phyloP scores from a whole-genome alignment of 2,329 filamentous ascomycete genomes.

The Trichoderma atrobrunneum region DNA sequence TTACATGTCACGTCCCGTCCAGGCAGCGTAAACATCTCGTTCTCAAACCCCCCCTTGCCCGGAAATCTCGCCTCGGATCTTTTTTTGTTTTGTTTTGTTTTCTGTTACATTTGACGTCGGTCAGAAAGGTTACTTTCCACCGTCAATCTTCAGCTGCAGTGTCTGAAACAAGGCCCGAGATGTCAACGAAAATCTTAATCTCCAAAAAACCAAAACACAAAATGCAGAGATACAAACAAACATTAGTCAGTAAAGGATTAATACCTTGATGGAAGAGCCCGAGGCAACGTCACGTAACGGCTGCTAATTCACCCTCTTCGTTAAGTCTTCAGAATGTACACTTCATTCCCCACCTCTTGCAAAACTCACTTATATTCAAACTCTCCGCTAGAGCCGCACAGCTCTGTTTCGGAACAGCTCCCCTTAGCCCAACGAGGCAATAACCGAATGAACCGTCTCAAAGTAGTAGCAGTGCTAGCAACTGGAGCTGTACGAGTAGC shows the following conservation, averaged over 20 bases:
- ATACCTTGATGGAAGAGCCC: too few relatives aligned
- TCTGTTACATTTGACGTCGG: not conserved
- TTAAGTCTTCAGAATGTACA: not conserved
- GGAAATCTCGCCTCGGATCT: not conserved
- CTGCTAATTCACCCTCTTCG: not conserved
- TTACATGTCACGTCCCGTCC: not conserved
- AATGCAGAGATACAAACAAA: not conserved
- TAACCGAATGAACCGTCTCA: not conserved
- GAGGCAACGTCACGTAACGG: not conserved
- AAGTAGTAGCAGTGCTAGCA: not conserved
- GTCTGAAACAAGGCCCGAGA: not conserved
- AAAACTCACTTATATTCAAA: not conserved
- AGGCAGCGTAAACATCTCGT: not conserved
- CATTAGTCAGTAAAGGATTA: not conserved
- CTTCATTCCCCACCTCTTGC: not conserved
- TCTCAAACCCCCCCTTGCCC: not conserved
- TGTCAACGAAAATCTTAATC: not conserved
- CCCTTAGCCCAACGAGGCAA: constrained; percentile 1
- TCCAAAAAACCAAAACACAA: not conserved
- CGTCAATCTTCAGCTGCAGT: not conserved
- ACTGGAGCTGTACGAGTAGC: too few relatives aligned
- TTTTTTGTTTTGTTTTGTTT: not conserved
- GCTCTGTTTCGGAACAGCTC: not conserved
- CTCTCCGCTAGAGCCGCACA: constrained; percentile 10
- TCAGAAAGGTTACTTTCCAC: not conserved